Evolutionary conservation across 345 rosid genomes (phyloP), one percentile per base, ranked within the genome.

Genomic region (Rhodamnia argentea): DNA sequence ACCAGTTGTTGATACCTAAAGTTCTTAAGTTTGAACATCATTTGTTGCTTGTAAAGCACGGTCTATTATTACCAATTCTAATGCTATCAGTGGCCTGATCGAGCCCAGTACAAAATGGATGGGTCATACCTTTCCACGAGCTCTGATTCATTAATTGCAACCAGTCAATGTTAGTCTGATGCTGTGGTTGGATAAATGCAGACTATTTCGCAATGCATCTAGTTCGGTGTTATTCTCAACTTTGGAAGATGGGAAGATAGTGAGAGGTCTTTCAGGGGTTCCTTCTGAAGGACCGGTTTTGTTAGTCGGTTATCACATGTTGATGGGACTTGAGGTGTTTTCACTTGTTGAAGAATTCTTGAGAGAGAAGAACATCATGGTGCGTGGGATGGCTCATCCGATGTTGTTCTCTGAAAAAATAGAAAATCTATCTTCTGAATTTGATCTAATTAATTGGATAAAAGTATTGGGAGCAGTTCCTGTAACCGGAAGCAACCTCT

Each of bases 241-340:
- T 76, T 84, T 93, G 91, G 96, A 95, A n/a, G 92, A 94, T 47
- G 99, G 98, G 84, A 91, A 59, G 89, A 92, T 95, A 52, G 98
- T 95, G 87, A 92, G 89, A 90, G 98, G 99, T 40, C 97, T 96
- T 84, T 91, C 89, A 0, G 99, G 99, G 84, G 93, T 96, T 90
- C 99, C 98, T 56, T 86, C 85, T 47, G 92, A 95, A 89, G 99
- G 99, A 76, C 99, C 99, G 9, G 98, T 96, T 27, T 64, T 96
- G 59, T 88, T 93, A 70, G 93, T 96, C 76, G 99, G 99, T 58
- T 91, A 94, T 90, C 99, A 96, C 86, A 95, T 93, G 96, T 40
- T 96, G 89, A 44, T 95, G 92, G 99, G 99, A 53, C 10, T 93
- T 22, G 99, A 96, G 84, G 84, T 95, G 59, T 83, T 29, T 81